phyloP scores from a whole-genome alignment of 805 yeast species.

The Candida railenensis region DNA sequence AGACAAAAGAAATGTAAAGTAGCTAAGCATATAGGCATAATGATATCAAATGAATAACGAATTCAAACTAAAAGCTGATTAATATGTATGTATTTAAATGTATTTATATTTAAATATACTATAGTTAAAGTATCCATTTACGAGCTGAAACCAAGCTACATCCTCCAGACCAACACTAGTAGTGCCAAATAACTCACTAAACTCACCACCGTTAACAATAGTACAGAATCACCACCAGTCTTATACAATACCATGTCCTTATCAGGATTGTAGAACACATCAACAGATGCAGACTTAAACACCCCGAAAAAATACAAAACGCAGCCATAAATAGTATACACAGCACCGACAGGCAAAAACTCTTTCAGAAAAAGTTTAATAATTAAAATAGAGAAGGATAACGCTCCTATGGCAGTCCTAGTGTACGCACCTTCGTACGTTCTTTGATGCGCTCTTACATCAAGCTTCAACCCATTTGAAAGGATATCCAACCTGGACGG shows the following conservation, averaged over 20 bases:
- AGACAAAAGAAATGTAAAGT: not conserved
- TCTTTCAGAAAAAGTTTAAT: constrained; percentile 63
- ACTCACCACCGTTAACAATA: constrained; percentile 52
- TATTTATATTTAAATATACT: not conserved
- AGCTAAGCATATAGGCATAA: not conserved
- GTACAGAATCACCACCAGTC: constrained; percentile 63
- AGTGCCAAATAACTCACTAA: constrained; percentile 49
- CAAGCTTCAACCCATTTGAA: constrained; percentile 43
- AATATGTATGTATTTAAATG: not conserved
- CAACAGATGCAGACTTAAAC: constrained; percentile 32
- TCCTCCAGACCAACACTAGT: constrained; percentile 47
- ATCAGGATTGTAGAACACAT: constrained; percentile 36
- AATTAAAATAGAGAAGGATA: constrained; percentile 64
- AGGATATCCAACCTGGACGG: constrained; percentile 37
- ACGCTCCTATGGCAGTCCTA: constrained; percentile 66
- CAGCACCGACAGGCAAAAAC: constrained; percentile 65
- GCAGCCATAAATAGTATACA: constrained; percentile 61
- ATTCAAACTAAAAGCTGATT: not conserved
- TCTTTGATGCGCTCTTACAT: constrained; percentile 70
- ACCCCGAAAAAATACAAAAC: constrained; percentile 40
- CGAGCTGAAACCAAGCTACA: constrained; percentile 19
- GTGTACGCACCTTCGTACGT: constrained; percentile 85
- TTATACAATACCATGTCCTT: constrained; percentile 43
- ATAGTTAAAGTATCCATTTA: not conserved
- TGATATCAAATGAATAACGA: not conserved